A percentile compares a stretch with the other conserved stretches of the same genome.
Conservation (phyloP, 2,329 filamentous ascomycete species). For the Elsinoe australis region DNA sequence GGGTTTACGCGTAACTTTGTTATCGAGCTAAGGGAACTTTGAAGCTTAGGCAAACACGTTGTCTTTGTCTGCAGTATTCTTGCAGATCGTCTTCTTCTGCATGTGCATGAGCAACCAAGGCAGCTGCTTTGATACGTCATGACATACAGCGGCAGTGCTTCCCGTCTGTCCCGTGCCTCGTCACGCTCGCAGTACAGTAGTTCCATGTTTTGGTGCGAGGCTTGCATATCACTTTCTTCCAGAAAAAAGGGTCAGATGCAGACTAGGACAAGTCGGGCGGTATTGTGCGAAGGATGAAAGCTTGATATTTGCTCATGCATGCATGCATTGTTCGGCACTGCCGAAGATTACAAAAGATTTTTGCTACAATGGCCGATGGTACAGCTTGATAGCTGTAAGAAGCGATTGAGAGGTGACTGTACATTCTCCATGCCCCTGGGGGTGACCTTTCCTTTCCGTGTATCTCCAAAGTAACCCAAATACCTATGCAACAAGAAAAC, state of each 20-base stretch:
- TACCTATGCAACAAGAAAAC: constrained; percentile 5
- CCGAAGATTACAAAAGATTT: constrained; percentile 12
- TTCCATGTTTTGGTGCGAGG: constrained; percentile 5
- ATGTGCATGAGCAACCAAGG: constrained; percentile 4
- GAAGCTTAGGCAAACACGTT: constrained; percentile 6
- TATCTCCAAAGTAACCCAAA: constrained; percentile 1
- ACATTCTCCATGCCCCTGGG: neutral
- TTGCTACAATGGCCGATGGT: neutral
- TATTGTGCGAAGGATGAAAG: neutral
- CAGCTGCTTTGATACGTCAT: constrained; percentile 10
- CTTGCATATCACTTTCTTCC: constrained; percentile 3
- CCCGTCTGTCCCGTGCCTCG: neutral
- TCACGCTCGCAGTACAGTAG: neutral
- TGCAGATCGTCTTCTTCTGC: neutral
- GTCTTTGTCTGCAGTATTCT: too few relatives aligned
- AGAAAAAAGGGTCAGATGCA: neutral
- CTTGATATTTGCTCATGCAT: constrained; percentile 11
- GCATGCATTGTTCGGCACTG: constrained; percentile 9
- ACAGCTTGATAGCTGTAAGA: neutral
- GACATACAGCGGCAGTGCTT: constrained; percentile 3
- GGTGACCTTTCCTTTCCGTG: neutral
- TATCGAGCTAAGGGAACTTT: constrained; percentile 6
- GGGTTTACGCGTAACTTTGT: too few relatives aligned
- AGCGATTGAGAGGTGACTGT: constrained; percentile 11
- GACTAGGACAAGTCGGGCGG: neutral